phyloP scores from a whole-genome alignment of 495 filamentous ascomycete species.

The Neurospora terricola region DNA sequence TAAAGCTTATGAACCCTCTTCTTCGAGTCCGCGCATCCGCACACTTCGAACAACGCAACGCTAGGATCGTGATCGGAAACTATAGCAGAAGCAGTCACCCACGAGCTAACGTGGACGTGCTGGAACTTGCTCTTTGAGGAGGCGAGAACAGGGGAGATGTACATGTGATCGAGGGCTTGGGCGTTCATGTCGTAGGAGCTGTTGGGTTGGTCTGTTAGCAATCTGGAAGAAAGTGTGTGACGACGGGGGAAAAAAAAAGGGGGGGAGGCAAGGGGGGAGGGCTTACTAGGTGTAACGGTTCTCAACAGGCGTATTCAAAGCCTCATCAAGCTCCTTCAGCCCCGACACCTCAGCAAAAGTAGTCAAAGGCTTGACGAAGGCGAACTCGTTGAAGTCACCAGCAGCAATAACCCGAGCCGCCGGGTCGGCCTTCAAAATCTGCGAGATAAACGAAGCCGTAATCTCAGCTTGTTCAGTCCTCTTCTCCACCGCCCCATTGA shows the following conservation, averaged over 20 bases:
- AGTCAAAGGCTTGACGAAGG: conserved; percentile 41
- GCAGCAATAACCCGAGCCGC: conserved; percentile 37
- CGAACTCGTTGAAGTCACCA: conserved; percentile 58
- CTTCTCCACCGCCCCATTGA: conserved; percentile 45
- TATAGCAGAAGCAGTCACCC: conserved; percentile 35
- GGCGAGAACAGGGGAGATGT: conserved; percentile 35
- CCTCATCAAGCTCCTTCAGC: conserved; percentile 46
- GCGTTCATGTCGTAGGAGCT: conserved; percentile 23
- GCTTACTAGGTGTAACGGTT: conserved; percentile 51
- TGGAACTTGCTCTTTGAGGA: conserved; percentile 30
- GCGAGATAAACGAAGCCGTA: conserved; percentile 29
- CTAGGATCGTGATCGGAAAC: conserved; percentile 53
- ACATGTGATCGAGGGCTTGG: conserved; percentile 53
- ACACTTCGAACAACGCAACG: conserved; percentile 45
- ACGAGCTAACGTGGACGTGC: conserved; percentile 54
- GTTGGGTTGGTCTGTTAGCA: conserved; percentile 7
- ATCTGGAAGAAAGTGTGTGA: not conserved
- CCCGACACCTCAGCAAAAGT: conserved; percentile 31
- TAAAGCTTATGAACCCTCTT: not conserved
- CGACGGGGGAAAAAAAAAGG: not conserved
- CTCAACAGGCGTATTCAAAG: conserved; percentile 24
- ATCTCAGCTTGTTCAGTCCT: conserved; percentile 38
- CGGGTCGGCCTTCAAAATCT: conserved; percentile 34
- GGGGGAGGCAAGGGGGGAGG: not conserved
- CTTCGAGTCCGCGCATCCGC: conserved; percentile 12